Conservation (phyloP, 805 yeast species). For the Metschnikowia dekortorum region DNA sequence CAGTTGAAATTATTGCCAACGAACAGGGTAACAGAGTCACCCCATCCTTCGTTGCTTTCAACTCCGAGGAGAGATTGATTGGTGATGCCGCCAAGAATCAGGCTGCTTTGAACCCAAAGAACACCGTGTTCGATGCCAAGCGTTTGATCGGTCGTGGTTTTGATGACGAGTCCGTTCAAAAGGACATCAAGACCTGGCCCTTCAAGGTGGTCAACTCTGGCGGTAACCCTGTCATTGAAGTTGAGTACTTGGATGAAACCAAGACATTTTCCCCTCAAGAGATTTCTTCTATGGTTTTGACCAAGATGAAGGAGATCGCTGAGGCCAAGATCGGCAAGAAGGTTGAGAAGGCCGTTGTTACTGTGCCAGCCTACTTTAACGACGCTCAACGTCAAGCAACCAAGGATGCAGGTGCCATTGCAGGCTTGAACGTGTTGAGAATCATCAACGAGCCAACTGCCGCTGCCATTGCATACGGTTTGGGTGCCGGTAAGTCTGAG, state of each 20-base stretch:
- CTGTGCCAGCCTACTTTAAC: conserved; percentile 49
- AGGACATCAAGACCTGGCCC: conserved; percentile 47
- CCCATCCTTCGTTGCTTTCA: conserved; percentile 49
- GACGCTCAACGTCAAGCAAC: conserved; percentile 51
- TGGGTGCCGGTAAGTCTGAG: conserved; percentile 29
- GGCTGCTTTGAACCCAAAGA: conserved; percentile 48
- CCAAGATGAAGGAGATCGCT: conserved; percentile 65
- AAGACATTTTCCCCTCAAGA: conserved; percentile 47
- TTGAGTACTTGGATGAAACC: conserved; percentile 44
- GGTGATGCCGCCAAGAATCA: conserved; percentile 51
- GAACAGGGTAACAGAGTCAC: conserved; percentile 52
- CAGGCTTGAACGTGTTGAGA: conserved; percentile 47
- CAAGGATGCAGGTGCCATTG: conserved; percentile 50
- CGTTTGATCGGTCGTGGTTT: conserved; percentile 59
- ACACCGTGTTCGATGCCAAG: conserved; percentile 48
- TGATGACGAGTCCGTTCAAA: conserved; percentile 57
- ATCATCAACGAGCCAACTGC: conserved; percentile 57
- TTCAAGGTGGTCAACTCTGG: conserved; percentile 41
- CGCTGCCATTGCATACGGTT: conserved; percentile 39
- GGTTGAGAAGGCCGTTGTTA: conserved; percentile 53
- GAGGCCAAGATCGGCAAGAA: conserved; percentile 82
- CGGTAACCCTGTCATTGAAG: conserved; percentile 47
- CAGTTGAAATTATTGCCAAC: conserved; percentile 48
- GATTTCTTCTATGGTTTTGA: conserved; percentile 46
- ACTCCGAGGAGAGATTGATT: conserved; percentile 46